Evolutionary conservation across 1,284 basidiomycete species (phyloP), one percentile per base, ranked within the genome.

Genomic region (Ganoderma sinense): DNA sequence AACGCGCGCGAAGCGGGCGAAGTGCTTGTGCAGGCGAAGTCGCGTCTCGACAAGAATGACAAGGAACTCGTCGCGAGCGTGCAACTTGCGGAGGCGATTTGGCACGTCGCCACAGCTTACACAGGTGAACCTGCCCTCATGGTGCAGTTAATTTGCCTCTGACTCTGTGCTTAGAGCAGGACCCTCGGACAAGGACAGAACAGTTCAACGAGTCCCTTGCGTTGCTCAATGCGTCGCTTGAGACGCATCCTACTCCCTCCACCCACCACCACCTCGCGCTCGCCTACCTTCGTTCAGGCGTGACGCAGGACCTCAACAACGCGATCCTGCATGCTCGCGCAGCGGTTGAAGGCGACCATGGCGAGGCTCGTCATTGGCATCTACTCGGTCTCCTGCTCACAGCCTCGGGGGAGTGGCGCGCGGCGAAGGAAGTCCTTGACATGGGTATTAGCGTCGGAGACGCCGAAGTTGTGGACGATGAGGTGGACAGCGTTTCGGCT

Each of bases 331-430:
- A 90, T 55, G 94, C 95, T 0, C 90, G 94, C 14, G 80, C 85
- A 14, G 94, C 95, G 0, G 89, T 97, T 13, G 95, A 97, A 80
- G 86, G 88, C 4, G 91, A 94, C 66, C 85, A 93, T 0, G 83
- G 82, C 31, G 92, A 94, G 74, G 86, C 94, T 33, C 88, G 94
- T 53, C 91, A 94, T 67, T 99, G 97, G 97, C 97, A 99, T 80
- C 86, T 99, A 20, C 87, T 99, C 0, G 95, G 94, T 0, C 84
- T 99, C 6, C 80, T 98, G 18, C 85, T 97, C 13, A 91, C 92
- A 0, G 92, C 94, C 6, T 85, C 86, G 41, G 95, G 94, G 70
- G 92, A 97, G 76, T 97, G 94, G 94, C 82, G 84, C 41, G 92
- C 91, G 7, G 97, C 97, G 0, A 84, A 85, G 56, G 90, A 91